These are phyloP conservation scores for Nemania sp. DNA, from an alignment of 2,329 filamentous ascomycete species.

Conservation along the genomic window DNA sequence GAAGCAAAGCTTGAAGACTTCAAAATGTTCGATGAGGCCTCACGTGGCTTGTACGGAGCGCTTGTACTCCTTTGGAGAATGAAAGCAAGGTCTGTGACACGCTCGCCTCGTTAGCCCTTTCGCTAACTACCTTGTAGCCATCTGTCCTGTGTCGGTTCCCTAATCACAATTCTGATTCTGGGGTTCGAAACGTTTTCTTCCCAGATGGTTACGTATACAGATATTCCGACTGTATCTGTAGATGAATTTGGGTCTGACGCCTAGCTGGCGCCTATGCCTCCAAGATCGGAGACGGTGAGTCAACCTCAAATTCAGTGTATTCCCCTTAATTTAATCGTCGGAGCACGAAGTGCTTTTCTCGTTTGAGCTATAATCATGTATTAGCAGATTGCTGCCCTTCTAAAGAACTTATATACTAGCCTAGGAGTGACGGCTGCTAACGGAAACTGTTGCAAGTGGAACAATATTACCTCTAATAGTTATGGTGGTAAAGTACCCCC, in stretches of 20 bases:
- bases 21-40: constrained; percentile 56
- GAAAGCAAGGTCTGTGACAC: constrained; percentile 50
- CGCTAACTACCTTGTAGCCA: constrained; percentile 46
- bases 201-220: constrained; percentile 53
- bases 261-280: constrained; percentile 46
- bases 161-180: constrained; percentile 53
- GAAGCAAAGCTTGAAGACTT: constrained; percentile 55
- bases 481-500: constrained; percentile 16
- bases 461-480: constrained; percentile 49
- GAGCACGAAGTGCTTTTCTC: neutral
- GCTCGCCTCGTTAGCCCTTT: neutral
- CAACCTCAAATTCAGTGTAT: neutral
- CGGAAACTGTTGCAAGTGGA: constrained; percentile 43
- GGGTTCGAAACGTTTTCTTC: constrained; percentile 57
- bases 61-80: constrained; percentile 53
- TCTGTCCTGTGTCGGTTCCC: constrained; percentile 54
- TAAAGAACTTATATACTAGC: neutral
- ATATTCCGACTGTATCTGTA: constrained; percentile 43
- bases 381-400: neutral
- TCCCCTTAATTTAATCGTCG: neutral
- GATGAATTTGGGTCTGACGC: constrained; percentile 38
- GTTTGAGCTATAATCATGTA: neutral
- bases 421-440: neutral
- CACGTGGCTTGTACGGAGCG: constrained; percentile 53
- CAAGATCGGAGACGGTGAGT: constrained; percentile 50